Percentiles rank a stretch among this genome's conserved stretches.
phyloP scores from a whole-genome alignment of 768 basidiomycete species.

The Leucogyrophana mollusca region DNA sequence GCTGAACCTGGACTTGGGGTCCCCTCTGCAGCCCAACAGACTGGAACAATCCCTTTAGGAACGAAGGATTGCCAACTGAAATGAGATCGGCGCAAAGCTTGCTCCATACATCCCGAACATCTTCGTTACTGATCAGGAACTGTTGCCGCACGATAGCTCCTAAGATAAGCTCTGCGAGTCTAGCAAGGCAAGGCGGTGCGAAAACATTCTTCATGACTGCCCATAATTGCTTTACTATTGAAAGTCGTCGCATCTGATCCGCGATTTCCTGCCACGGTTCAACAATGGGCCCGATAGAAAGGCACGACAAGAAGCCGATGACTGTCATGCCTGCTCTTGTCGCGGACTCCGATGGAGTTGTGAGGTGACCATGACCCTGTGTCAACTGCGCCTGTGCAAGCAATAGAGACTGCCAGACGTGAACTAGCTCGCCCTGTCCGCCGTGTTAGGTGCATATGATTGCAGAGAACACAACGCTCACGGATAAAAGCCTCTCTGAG shows the following conservation, averaged over 20 bases:
- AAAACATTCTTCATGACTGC: conserved; percentile 49
- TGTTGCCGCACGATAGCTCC: conserved; percentile 41
- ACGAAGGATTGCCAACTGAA: conserved; percentile 36
- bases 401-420: conserved; percentile 58
- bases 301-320: conserved; percentile 30
- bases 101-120: conserved; percentile 45
- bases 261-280: conserved; percentile 14
- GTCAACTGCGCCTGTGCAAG: conserved; percentile 46
- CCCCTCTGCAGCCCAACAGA: conserved; percentile 29
- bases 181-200: conserved; percentile 35
- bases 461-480: conserved; percentile 15
- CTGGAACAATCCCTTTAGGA: conserved; percentile 31
- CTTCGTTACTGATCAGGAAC: conserved; percentile 39
- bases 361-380: conserved; percentile 35
- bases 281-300: neutral
- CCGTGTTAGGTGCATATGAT: conserved; percentile 4
- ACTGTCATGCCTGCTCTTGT: conserved; percentile 34
- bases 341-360: conserved; percentile 33
- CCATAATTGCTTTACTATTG: conserved; percentile 49
- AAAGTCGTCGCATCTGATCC: conserved; percentile 37
- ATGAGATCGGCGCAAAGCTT: conserved; percentile 49
- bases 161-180: conserved; percentile 46
- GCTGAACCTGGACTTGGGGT: conserved; percentile 18
- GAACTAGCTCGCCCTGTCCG: conserved; percentile 37
- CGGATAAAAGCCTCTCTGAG: conserved; percentile 19